Evolutionary conservation across 192 early-diverging fungal genomes (phyloP).

Genomic region (Martensiomyces pterosporus): DNA sequence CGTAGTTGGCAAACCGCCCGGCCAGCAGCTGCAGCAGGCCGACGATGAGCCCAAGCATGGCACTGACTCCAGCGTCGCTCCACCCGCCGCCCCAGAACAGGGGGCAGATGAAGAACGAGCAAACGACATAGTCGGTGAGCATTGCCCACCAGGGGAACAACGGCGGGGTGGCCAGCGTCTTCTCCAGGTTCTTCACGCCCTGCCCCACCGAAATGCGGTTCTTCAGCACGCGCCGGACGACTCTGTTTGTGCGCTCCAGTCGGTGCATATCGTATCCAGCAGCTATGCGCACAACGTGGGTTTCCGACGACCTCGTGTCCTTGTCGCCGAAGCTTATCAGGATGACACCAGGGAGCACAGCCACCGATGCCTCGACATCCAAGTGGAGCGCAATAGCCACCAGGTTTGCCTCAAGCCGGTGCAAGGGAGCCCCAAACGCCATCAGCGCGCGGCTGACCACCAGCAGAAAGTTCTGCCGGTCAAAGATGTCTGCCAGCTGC

Average conservation of each 20-base stretch:
- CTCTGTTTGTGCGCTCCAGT: constrained; percentile 58
- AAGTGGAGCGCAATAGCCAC: constrained; percentile 58
- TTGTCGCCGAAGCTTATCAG: constrained; percentile 68
- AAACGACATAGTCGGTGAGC: constrained; percentile 52
- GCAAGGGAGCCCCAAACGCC: constrained; percentile 64
- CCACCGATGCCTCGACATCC: constrained; percentile 61
- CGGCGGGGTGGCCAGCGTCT: constrained; percentile 53
- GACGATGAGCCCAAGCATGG: constrained; percentile 53
- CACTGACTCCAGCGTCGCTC: constrained; percentile 59
- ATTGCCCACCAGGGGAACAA: constrained; percentile 60
- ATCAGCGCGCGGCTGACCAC: constrained; percentile 63
- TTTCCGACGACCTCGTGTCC: constrained; percentile 69
- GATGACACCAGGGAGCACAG: constrained; percentile 69
- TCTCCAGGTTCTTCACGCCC: constrained; percentile 59
- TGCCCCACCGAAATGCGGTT: constrained; percentile 59
- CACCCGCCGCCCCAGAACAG: constrained; percentile 70
- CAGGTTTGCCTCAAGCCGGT: constrained; percentile 63
- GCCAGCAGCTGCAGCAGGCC: constrained; percentile 61
- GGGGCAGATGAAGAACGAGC: constrained; percentile 57
- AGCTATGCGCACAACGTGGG: constrained; percentile 60
- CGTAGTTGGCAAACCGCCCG: constrained; percentile 56
- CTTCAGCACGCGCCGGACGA: constrained; percentile 62
- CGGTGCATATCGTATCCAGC: constrained; percentile 67
- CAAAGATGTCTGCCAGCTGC: constrained; percentile 64
- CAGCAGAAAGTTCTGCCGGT: constrained; percentile 63